These are phyloP conservation scores for Xanthoconium separans DNA, from an alignment of 1,284 basidiomycete genomes.

Conservation along the genomic window DNA sequence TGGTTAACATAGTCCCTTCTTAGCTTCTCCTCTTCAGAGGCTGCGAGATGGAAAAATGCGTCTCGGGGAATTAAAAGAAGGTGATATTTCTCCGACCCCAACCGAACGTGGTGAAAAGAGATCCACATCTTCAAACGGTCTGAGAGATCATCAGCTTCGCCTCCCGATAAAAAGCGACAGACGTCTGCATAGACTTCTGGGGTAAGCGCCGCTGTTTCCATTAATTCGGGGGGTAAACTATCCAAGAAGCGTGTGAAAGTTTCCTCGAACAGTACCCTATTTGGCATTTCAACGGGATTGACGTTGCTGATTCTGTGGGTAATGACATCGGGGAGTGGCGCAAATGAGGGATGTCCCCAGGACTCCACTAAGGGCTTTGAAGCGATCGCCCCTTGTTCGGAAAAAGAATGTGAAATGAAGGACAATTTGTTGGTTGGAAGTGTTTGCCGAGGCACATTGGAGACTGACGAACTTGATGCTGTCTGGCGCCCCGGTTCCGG, in stretches of 20 bases:
- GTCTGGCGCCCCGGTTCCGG: slow-evolving; percentile 28
- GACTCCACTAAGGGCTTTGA: slow-evolving; percentile 46
- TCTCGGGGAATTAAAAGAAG: slow-evolving; percentile 64
- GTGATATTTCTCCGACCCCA: slow-evolving; percentile 56
- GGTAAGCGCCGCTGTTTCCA: slow-evolving; percentile 58
- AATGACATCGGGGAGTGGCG: slow-evolving; percentile 55
- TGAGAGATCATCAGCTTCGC: slow-evolving; percentile 42
- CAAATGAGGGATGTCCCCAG: slow-evolving; percentile 57
- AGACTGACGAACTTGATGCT: slow-evolving; percentile 17
- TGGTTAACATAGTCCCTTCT: slow-evolving; percentile 43
- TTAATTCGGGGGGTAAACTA: slow-evolving; percentile 52
- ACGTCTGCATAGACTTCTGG: slow-evolving; percentile 54
- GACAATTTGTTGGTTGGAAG: slow-evolving; percentile 30
- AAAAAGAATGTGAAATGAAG: slow-evolving; percentile 36
- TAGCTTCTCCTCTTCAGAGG: slow-evolving; percentile 47
- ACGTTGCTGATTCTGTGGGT: slow-evolving; percentile 46
- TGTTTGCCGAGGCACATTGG: slow-evolving; percentile 23
- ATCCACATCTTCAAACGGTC: slow-evolving; percentile 54
- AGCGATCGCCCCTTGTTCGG: slow-evolving; percentile 36
- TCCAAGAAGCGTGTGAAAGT: slow-evolving; percentile 48
- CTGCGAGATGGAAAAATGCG: slow-evolving; percentile 49
- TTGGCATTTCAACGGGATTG: slow-evolving; percentile 60
- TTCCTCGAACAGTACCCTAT: slow-evolving; percentile 51
- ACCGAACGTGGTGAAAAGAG: slow-evolving; percentile 56
- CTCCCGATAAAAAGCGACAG: slow-evolving; percentile 45